Percentiles rank a stretch among this genome's conserved stretches.
Conservation (phyloP, 1,284 basidiomycete species). For the Heterobasidion occidentale region DNA sequence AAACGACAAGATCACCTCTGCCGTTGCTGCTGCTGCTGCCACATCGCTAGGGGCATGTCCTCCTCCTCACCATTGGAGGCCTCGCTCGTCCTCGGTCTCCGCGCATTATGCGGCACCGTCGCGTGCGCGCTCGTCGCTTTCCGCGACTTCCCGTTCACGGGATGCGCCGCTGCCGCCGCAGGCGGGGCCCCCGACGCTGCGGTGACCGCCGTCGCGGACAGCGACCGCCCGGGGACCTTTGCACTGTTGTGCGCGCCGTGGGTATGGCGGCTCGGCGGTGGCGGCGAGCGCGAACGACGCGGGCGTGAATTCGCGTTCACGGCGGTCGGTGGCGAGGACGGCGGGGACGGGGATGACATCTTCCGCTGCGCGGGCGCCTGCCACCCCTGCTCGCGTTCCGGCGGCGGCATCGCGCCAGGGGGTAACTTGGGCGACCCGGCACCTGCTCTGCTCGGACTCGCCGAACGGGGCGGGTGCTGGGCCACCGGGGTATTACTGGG, state of each 20-base stretch:
- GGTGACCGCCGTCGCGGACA: conserved; percentile 50
- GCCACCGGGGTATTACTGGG: neutral
- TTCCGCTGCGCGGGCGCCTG: conserved; percentile 9
- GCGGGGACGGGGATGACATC: conserved; percentile 2
- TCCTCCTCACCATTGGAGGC: conserved; percentile 44
- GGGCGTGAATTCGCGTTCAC: neutral
- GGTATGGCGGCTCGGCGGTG: conserved; percentile 23
- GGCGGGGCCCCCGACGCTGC: conserved; percentile 18
- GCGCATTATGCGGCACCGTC: conserved; percentile 24
- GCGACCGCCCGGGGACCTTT: conserved; percentile 48
- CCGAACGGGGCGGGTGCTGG: conserved; percentile 7
- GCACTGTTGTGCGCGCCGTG: conserved; percentile 23
- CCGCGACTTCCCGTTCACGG: conserved; percentile 46
- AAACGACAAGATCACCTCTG: conserved; percentile 14
- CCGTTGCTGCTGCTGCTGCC: conserved; percentile 66
- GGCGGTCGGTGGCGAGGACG: neutral
- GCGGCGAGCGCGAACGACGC: conserved; percentile 9
- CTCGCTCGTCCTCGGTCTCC: conserved; percentile 32
- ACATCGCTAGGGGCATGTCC: conserved; percentile 68
- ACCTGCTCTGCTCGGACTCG: conserved; percentile 12
- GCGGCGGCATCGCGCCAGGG: conserved; percentile 55
- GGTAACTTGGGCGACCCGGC: conserved; percentile 29
- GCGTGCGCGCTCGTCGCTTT: conserved; percentile 65
- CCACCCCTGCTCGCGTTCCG: conserved; percentile 24
- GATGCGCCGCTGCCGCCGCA: conserved; percentile 22